Conservation (phyloP, 2,329 filamentous ascomycete species). For the Nemania abortiva region DNA sequence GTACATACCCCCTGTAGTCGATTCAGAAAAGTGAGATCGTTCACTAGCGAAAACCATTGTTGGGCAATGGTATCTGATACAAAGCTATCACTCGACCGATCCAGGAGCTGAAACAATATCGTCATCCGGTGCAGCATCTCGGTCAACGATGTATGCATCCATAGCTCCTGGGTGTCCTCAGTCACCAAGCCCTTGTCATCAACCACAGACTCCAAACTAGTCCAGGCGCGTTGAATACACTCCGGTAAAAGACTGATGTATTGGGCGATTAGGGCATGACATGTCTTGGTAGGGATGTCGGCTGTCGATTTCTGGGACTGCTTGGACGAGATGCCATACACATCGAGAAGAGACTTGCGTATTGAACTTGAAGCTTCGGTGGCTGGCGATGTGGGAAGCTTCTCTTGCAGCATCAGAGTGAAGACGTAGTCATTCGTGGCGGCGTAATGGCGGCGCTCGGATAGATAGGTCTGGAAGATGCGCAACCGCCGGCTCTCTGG, state of each 20-base stretch:
- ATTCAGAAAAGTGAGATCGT: slow-evolving; percentile 76
- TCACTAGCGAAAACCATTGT: slow-evolving; percentile 82
- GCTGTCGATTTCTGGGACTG: slow-evolving; percentile 44
- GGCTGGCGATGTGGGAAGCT: slow-evolving; percentile 43
- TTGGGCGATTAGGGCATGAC: slow-evolving; percentile 60
- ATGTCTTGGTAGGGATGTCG: slow-evolving; percentile 54
- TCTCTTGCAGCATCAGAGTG: slow-evolving; percentile 61
- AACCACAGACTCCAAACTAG: slow-evolving; percentile 62
- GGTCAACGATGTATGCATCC: slow-evolving; percentile 57
- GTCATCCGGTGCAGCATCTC: slow-evolving; percentile 82
- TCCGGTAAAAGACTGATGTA: slow-evolving; percentile 62
- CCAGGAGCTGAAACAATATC: slow-evolving; percentile 77
- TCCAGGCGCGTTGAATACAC: slow-evolving; percentile 63
- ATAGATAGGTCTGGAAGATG: slow-evolving; percentile 78
- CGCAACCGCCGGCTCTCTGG: slow-evolving; percentile 72
- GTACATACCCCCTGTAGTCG: slow-evolving; percentile 66
- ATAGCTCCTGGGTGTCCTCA: slow-evolving; percentile 46
- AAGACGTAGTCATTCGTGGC: slow-evolving; percentile 71
- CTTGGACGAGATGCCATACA: slow-evolving; percentile 51
- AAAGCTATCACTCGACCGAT: slow-evolving; percentile 66
- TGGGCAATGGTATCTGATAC: slow-evolving; percentile 69
- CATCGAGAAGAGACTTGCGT: slow-evolving; percentile 49
- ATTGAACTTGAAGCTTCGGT: slow-evolving; percentile 48
- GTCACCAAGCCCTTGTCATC: slow-evolving; percentile 58
- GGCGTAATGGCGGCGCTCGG: slow-evolving; percentile 76